Percentiles rank a stretch among this genome's conserved stretches.
phyloP scores from a whole-genome alignment of 2,329 filamentous ascomycete species.

The Tolypocladium pustulatum region DNA sequence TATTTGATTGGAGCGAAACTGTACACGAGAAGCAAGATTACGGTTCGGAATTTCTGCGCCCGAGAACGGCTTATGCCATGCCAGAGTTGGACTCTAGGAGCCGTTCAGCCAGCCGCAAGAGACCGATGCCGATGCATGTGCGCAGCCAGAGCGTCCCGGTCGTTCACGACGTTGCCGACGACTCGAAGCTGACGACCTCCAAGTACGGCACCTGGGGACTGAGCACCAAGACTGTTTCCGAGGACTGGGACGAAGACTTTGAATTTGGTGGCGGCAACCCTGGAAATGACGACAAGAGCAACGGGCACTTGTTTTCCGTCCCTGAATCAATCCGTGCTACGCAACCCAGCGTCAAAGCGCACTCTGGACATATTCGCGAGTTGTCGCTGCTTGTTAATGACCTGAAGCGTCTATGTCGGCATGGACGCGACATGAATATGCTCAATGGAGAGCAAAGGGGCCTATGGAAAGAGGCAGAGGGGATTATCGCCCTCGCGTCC shows the following conservation, averaged over 20 bases:
- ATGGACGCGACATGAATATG: constrained; percentile 58
- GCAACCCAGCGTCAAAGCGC: constrained; percentile 71
- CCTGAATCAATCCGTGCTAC: constrained; percentile 71
- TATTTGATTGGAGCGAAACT: constrained; percentile 73
- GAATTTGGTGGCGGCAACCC: constrained; percentile 51
- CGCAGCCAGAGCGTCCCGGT: constrained; percentile 75
- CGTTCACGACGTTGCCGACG: constrained; percentile 51
- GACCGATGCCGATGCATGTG: constrained; percentile 59
- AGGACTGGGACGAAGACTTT: constrained; percentile 88
- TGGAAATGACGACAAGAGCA: constrained; percentile 23
- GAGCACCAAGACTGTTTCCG: constrained; percentile 67
- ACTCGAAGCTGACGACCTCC: constrained; percentile 39
- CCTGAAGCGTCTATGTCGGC: constrained; percentile 64
- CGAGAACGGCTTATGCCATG: constrained; percentile 67
- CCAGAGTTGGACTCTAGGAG: constrained; percentile 62
- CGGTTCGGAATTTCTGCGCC: constrained; percentile 49
- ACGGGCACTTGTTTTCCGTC: constrained; percentile 30
- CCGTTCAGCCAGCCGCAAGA: constrained; percentile 54
- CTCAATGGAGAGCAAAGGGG: constrained; percentile 45
- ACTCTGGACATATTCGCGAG: constrained; percentile 75
- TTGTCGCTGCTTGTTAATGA: constrained; percentile 75
- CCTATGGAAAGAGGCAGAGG: constrained; percentile 74
- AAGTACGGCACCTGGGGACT: constrained; percentile 80
- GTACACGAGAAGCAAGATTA: constrained; percentile 49
- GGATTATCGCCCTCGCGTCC: constrained; percentile 75